These are phyloP conservation scores for Chlorophyllum brunneum DNA, from an alignment of 768 basidiomycete genomes.

Conservation along the genomic window DNA sequence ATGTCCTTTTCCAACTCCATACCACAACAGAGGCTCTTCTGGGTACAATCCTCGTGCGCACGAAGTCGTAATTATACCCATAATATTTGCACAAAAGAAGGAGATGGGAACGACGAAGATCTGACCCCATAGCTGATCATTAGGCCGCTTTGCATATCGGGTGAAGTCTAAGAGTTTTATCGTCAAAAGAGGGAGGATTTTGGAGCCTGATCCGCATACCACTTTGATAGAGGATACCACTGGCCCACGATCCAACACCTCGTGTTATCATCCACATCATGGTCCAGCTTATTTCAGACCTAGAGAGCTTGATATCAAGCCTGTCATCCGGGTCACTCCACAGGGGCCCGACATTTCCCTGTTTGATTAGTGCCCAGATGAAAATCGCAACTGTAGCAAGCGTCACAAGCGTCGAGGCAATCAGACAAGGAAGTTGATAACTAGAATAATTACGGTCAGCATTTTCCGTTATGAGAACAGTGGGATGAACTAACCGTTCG, in stretches of 20 bases:
- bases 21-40: slow-evolving; percentile 27
- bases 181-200: background rate
- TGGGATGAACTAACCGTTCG: background rate
- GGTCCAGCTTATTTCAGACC: slow-evolving; percentile 23
- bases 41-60: slow-evolving; percentile 25
- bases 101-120: slow-evolving; percentile 27
- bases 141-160: slow-evolving; percentile 25
- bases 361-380: slow-evolving; percentile 26
- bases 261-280: slow-evolving; percentile 29
- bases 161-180: slow-evolving; percentile 23
- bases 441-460: background rate
- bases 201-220: slow-evolving; percentile 8
- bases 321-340: slow-evolving; percentile 24
- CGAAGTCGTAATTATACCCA: slow-evolving; percentile 28
- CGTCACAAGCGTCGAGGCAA: slow-evolving; percentile 24
- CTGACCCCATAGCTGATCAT: slow-evolving; percentile 28
- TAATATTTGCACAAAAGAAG: slow-evolving; percentile 25
- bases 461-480: background rate
- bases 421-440: slow-evolving; percentile 19
- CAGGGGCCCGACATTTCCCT: slow-evolving; percentile 27
- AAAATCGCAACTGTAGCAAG: slow-evolving; percentile 24
- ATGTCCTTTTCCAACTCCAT: background rate
- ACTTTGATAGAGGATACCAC: slow-evolving; percentile 20
- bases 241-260: slow-evolving; percentile 29
- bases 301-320: slow-evolving; percentile 21